These are phyloP conservation scores for Nothopassalora personata DNA, from an alignment of 2,329 filamentous ascomycete genomes.

Conservation along the genomic window DNA sequence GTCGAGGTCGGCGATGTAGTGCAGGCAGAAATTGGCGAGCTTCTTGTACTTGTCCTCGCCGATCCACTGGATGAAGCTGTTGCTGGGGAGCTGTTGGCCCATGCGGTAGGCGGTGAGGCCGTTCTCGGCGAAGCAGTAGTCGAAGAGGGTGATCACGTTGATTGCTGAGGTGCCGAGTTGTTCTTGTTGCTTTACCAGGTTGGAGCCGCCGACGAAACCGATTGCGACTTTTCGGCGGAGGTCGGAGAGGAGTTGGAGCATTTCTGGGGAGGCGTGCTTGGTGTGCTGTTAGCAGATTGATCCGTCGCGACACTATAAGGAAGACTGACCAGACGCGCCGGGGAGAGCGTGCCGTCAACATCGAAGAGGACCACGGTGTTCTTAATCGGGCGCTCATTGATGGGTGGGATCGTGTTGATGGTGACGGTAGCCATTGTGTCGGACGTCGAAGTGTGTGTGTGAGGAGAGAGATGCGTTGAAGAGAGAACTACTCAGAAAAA, in stretches of 20 bases:
- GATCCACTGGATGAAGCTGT: conserved; percentile 86
- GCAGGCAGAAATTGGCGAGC: conserved; percentile 69
- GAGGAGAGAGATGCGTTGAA: neutral
- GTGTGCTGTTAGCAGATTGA: conserved; percentile 5
- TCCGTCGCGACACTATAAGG: neutral
- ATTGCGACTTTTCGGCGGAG: conserved; percentile 86
- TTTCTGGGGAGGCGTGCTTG: conserved; percentile 62
- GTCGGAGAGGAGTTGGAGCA: conserved; percentile 70
- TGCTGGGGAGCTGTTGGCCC: conserved; percentile 67
- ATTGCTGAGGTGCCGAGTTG: conserved; percentile 70
- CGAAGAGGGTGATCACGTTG: conserved; percentile 78
- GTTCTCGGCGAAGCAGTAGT: conserved; percentile 97
- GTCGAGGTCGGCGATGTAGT: conserved; percentile 79
- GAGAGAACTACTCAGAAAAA: neutral
- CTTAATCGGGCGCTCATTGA: conserved; percentile 78
- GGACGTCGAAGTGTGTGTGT: neutral
- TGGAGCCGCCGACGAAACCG: conserved; percentile 87
- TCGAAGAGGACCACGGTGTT: conserved; percentile 96
- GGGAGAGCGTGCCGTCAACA: conserved; percentile 88
- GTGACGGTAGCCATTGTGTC: conserved; percentile 34
- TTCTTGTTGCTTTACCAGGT: conserved; percentile 92
- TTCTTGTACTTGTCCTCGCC: conserved; percentile 82
- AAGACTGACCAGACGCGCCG: conserved; percentile 64
- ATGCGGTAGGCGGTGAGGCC: conserved; percentile 85
- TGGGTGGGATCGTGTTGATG: conserved; percentile 58